A percentile compares a stretch with the other conserved stretches of the same genome.
These are phyloP conservation scores for Verticillium dahliae DNA, from an alignment of 2,329 filamentous ascomycete genomes.

Conservation along the genomic window DNA sequence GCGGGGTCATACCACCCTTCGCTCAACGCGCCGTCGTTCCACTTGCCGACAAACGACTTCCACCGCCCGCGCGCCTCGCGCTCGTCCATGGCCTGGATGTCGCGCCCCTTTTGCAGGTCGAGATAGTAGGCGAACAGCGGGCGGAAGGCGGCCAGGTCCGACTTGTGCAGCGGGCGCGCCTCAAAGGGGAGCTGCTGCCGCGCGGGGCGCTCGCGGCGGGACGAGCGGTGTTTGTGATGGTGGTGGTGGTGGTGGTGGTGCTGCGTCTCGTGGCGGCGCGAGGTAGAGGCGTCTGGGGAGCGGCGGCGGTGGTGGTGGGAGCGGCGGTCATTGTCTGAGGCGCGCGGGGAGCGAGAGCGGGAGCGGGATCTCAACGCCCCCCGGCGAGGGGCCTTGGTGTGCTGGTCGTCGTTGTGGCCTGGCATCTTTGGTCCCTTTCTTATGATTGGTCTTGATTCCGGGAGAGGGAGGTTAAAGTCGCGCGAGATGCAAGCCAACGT, in stretches of 20 bases:
- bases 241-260: too few species aligned
- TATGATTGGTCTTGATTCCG: not conserved
- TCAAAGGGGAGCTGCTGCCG: conserved; percentile 51
- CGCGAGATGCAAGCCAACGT: not conserved
- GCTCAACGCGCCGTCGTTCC: conserved; percentile 83
- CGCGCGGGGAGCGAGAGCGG: not conserved
- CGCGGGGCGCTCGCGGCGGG: conserved; percentile 5
- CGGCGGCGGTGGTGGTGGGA: conserved; percentile 12
- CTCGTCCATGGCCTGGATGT: conserved; percentile 62
- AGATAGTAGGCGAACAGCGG: conserved; percentile 79
- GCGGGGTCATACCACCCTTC: conserved; percentile 91
- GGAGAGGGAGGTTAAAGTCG: too few species aligned
- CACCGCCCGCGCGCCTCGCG: conserved; percentile 76
- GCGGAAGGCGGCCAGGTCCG: conserved; percentile 59
- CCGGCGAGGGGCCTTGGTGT: not conserved
- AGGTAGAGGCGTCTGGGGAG: not conserved
- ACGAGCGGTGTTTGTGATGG: not conserved
- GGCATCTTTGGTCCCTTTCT: not conserved
- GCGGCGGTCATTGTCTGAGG: not conserved
- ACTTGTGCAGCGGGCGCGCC: conserved; percentile 59
- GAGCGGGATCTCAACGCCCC: not conserved
- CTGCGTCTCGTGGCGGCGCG: not conserved
- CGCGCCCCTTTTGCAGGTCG: conserved; percentile 75
- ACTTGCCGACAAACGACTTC: conserved; percentile 89
- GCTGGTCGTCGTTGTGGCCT: not conserved